These are phyloP conservation scores for Amaranthus cruentus DNA, from an alignment of 148 eudicot species.

Conservation along the genomic window DNA sequence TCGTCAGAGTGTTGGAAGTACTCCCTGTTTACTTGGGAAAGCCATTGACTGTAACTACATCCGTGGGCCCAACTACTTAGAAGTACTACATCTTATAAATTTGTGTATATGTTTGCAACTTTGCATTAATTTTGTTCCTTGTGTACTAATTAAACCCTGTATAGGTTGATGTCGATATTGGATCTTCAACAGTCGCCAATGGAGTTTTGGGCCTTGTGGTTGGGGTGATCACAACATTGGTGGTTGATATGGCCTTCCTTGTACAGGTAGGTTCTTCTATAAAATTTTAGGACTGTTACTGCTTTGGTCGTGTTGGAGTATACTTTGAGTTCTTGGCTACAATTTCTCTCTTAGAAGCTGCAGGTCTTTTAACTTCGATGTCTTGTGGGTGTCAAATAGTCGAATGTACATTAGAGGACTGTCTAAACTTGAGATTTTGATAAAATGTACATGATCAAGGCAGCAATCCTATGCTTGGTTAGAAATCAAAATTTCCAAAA, in stretches of 20 bases:
- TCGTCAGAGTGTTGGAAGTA: conserved; percentile 97
- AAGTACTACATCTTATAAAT: conserved; percentile 36
- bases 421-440: neutral
- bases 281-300: neutral
- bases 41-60: conserved; percentile 98
- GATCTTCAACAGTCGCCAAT: conserved; percentile 98
- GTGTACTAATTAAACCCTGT: conserved; percentile 17
- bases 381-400: neutral
- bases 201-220: conserved; percentile 97
- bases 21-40: conserved; percentile 90
- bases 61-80: conserved; percentile 87
- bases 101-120: neutral
- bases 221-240: conserved; percentile 92
- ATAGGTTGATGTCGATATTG: conserved; percentile 95
- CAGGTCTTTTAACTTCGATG: neutral
- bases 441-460: neutral
- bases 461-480: neutral
- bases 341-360: neutral
- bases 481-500: neutral
- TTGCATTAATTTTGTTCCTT: conserved; percentile 3
- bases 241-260: conserved; percentile 99
- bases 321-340: neutral
- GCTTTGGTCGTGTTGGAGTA: conserved; percentile 1
- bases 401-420: neutral
- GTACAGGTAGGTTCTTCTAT: conserved; percentile 61